Evolutionary conservation across 208 protist genomes (phyloP), one percentile per base, ranked within the genome.

Genomic region (Wallacemonas rigidus): DNA sequence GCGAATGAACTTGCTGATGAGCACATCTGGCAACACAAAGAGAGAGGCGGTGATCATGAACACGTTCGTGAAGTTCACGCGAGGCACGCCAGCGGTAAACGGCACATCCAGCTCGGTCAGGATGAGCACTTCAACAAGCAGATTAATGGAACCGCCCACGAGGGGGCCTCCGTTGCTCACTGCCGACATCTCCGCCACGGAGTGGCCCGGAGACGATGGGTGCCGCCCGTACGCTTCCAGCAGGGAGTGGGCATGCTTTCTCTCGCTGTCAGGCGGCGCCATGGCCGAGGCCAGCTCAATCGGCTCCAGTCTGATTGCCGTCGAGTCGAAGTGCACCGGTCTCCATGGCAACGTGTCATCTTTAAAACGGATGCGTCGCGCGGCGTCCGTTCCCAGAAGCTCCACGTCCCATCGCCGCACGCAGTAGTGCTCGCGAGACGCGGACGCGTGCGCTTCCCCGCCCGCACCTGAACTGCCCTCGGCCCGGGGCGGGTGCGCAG

Each of bases 341-440:
- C 82, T 74, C 85, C 87, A 92, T 7, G 85, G 84, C 51, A 90
- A 62, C n/a, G 77, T 90, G 76, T 90, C 87, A 67, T 92, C 83
- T 11, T 80, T 67, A 40, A 86, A 74, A 17, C 81, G 80, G 5
- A 69, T 71, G 2, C 79, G 84, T 36, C 87, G 74, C 12, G 80
- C 81, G 1, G 69, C 51, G 45, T 92, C 87, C 4, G 60, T 63
- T 36, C 60, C 75, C n/a, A 90, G 65, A 2, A 85, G 79, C 74
- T 84, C 79, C 38, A 85, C 41, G 40, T 88, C 83, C 12, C 39
- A 14, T 3, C 68, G 54, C 55, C 53, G 11, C 53, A 57, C 11
- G 53, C 53, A 35, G 6, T 17, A 4, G 38, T 38, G 5, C 1
- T 36, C 58, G 15, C 9, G 5, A 14, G 14, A 15, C 14, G 58